Evolutionary conservation across 2,329 filamentous ascomycete species (phyloP).

Genomic region (Claviceps digitariae): DNA sequence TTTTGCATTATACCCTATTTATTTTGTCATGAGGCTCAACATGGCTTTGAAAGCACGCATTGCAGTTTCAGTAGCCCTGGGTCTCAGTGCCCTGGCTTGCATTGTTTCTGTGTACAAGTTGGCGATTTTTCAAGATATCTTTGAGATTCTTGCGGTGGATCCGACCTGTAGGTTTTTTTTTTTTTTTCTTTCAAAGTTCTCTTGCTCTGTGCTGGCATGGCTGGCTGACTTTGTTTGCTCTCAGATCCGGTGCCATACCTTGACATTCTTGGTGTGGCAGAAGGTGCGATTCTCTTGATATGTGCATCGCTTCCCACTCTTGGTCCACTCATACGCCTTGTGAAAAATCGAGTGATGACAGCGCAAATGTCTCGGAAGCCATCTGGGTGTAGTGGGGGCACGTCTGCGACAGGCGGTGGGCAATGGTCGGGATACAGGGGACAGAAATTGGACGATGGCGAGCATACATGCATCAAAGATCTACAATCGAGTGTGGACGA

Average conservation of each 20-base stretch:
- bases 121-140: constrained; percentile 11
- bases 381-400: constrained; percentile 1
- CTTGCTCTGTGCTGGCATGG: too few relatives aligned
- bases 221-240: background rate
- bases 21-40: constrained; percentile 14
- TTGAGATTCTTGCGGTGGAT: constrained; percentile 11
- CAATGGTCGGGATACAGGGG: constrained; percentile 7
- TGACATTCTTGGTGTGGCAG: constrained; percentile 13
- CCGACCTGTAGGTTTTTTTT: constrained; percentile 12
- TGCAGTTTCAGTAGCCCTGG: constrained; percentile 12
- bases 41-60: constrained; percentile 13
- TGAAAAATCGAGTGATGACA: constrained; percentile 8
- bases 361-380: constrained; percentile 2
- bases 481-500: constrained; percentile 14
- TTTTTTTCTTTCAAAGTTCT: too few relatives aligned
- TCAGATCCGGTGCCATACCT: constrained; percentile 12
- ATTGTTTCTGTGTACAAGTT: constrained; percentile 15
- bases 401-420: background rate
- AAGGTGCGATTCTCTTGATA: constrained; percentile 13
- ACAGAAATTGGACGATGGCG: constrained; percentile 9
- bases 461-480: constrained; percentile 8
- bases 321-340: constrained; percentile 11
- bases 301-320: constrained; percentile 13
- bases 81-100: constrained; percentile 12
- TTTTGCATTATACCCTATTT: constrained; percentile 15